phyloP scores from a whole-genome alignment of 257 asterid genomes.

The Scutellaria galericulata region DNA sequence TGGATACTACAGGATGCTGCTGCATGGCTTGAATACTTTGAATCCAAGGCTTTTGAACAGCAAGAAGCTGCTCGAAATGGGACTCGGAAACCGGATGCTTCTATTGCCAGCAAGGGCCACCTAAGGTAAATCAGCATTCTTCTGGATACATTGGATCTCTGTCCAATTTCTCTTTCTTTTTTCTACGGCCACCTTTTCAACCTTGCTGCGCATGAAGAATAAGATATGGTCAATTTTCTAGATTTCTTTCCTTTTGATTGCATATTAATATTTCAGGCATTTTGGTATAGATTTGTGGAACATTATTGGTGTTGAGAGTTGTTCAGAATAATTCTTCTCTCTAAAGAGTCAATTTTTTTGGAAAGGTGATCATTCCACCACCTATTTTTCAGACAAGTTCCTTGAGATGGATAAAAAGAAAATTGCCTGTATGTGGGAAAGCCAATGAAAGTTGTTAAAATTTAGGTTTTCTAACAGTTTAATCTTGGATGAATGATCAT shows the following conservation, averaged over 20 bases:
- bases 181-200: slow-evolving; percentile 13
- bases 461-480: background rate
- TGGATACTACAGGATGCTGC: slow-evolving; percentile 80
- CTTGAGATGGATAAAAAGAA: background rate
- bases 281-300: slow-evolving; percentile 17
- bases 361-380: slow-evolving; percentile 5
- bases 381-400: background rate
- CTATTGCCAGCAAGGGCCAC: slow-evolving; percentile 97
- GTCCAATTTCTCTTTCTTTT: background rate
- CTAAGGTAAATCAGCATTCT: slow-evolving; percentile 56
- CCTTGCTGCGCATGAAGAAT: slow-evolving; percentile 5
- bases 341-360: background rate
- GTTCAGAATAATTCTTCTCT: background rate
- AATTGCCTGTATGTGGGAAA: background rate
- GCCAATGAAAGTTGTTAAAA: slow-evolving; percentile 1
- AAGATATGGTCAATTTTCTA: background rate
- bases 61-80: slow-evolving; percentile 97
- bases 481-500: background rate
- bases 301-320: background rate
- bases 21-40: slow-evolving; percentile 96
- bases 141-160: slow-evolving; percentile 23
- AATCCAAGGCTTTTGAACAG: slow-evolving; percentile 93
- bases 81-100: slow-evolving; percentile 86
- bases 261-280: background rate
- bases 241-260: background rate